Conservation (phyloP, 1,284 basidiomycete genomes). For the Microbotryum violaceum region DNA sequence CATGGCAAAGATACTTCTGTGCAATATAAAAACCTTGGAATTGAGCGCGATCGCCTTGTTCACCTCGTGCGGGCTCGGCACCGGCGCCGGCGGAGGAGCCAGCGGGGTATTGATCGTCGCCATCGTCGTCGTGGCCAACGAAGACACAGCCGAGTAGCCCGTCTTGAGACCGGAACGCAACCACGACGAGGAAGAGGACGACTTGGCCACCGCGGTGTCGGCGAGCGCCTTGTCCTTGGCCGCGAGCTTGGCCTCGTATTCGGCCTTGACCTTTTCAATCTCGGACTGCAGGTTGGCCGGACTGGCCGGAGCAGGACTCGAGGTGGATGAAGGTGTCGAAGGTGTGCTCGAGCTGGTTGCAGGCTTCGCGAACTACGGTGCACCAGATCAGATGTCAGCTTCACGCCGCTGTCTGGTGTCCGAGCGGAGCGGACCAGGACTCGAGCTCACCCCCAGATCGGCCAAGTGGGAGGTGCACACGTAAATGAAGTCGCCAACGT, state of each 20-base stretch:
- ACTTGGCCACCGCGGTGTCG: background rate
- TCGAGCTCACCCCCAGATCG: conserved; percentile 25
- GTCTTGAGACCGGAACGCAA: conserved; percentile 6
- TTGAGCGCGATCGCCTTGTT: conserved; percentile 2
- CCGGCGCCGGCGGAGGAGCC: conserved; percentile 15
- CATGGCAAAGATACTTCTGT: conserved; percentile 22
- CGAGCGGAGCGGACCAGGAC: background rate
- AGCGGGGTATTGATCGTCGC: background rate
- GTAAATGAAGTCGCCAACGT: conserved; percentile 25
- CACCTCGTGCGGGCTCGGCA: background rate
- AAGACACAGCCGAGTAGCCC: conserved; percentile 18
- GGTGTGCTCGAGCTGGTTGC: conserved; percentile 1
- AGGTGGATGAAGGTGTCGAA: background rate
- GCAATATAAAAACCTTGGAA: conserved; percentile 17
- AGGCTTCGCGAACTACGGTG: conserved; percentile 23
- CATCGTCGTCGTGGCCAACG: conserved; percentile 15
- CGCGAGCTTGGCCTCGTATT: conserved; percentile 28
- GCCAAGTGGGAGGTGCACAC: conserved; percentile 14
- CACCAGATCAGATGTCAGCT: no score
- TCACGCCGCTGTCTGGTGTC: background rate
- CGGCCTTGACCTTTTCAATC: conserved; percentile 27
- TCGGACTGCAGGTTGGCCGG: conserved; percentile 14
- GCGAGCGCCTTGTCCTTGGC: background rate
- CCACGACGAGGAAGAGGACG: conserved; percentile 8
- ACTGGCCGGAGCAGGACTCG: background rate